Evolutionary conservation across 352 stramenopile species (phyloP).

Genomic region (Elongisporangium prolatum): DNA sequence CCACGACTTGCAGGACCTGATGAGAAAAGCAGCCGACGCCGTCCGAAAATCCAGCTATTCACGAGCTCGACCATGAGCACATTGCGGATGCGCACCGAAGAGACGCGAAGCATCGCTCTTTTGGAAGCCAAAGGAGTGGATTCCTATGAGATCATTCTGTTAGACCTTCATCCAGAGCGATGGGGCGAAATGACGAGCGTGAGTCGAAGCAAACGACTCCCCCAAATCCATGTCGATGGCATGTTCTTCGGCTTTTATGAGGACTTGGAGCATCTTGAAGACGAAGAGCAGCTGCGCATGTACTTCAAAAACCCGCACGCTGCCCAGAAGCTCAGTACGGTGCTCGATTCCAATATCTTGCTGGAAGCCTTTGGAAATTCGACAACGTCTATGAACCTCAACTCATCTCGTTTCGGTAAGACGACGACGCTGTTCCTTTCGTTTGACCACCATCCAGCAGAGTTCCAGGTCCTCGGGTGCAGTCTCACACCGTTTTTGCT

Average conservation of each 20-base stretch:
- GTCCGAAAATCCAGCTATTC: conserved; percentile 52
- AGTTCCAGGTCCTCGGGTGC: conserved; percentile 56
- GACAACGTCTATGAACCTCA: conserved; percentile 56
- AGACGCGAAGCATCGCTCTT: conserved; percentile 64
- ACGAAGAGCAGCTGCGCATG: conserved; percentile 76
- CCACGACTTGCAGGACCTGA: conserved; percentile 17
- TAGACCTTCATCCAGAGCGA: conserved; percentile 57
- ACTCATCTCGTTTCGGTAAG: conserved; percentile 77
- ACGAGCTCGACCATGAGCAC: conserved; percentile 84
- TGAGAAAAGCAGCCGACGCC: not conserved
- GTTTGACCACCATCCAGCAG: conserved; percentile 35
- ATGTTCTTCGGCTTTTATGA: conserved; percentile 82
- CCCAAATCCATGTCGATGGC: conserved; percentile 65
- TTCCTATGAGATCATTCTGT: conserved; percentile 61
- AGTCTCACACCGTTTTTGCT: conserved; percentile 57
- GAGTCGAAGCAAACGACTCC: conserved; percentile 66
- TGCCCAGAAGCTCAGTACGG: conserved; percentile 48
- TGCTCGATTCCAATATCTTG: conserved; percentile 70
- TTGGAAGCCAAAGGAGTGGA: conserved; percentile 65
- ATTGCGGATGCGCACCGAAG: conserved; percentile 76
- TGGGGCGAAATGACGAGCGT: conserved; percentile 65
- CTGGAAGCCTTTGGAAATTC: conserved; percentile 74
- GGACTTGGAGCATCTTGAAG: conserved; percentile 65
- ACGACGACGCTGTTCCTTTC: conserved; percentile 42
- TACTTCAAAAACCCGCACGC: conserved; percentile 71